Evolutionary conservation across 1,284 basidiomycete species (phyloP).

Genomic region (Sanghuangporus baumii): DNA sequence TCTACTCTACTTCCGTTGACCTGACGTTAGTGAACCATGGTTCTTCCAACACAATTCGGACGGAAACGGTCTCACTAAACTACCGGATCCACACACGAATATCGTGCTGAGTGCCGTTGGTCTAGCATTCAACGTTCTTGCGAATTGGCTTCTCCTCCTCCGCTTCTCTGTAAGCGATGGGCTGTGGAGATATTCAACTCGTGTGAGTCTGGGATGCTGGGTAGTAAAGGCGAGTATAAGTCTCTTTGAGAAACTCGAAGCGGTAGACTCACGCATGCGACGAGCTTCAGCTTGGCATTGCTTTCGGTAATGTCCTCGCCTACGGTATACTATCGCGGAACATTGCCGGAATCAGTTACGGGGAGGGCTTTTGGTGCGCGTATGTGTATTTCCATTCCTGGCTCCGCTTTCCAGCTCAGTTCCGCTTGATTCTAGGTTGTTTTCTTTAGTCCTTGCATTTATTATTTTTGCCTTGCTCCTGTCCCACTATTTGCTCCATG

Average conservation of each 20-base stretch:
- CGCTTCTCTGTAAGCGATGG: conserved; percentile 31
- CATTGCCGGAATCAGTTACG: conserved; percentile 26
- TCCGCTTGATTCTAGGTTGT: conserved; percentile 22
- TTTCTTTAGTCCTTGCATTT: conserved; percentile 30
- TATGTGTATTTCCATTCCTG: conserved; percentile 12
- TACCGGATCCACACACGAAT: conserved; percentile 28
- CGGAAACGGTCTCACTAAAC: conserved; percentile 19
- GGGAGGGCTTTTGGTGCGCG: conserved; percentile 37
- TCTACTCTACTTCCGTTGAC: conserved; percentile 21
- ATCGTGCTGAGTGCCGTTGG: conserved; percentile 33
- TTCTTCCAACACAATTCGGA: conserved; percentile 27
- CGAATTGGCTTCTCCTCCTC: conserved; percentile 34
- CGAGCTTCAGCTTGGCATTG: conserved; percentile 24
- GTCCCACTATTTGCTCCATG: conserved; percentile 31
- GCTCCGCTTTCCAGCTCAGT: background rate
- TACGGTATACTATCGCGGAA: conserved; percentile 30
- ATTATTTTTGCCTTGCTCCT: conserved; percentile 31
- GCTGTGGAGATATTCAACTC: conserved; percentile 29
- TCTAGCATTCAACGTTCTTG: conserved; percentile 33
- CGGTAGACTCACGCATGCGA: too few species aligned
- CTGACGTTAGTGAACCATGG: background rate
- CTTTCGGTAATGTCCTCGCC: conserved; percentile 31
- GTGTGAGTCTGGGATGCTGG: conserved; percentile 33
- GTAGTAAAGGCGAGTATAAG: conserved; percentile 28
- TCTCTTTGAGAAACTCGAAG: background rate